A percentile compares a stretch with the other conserved stretches of the same genome.
These are phyloP conservation scores for Lodderomyces parapsilosis DNA, from an alignment of 1,139 yeast species.

Conservation along the genomic window DNA sequence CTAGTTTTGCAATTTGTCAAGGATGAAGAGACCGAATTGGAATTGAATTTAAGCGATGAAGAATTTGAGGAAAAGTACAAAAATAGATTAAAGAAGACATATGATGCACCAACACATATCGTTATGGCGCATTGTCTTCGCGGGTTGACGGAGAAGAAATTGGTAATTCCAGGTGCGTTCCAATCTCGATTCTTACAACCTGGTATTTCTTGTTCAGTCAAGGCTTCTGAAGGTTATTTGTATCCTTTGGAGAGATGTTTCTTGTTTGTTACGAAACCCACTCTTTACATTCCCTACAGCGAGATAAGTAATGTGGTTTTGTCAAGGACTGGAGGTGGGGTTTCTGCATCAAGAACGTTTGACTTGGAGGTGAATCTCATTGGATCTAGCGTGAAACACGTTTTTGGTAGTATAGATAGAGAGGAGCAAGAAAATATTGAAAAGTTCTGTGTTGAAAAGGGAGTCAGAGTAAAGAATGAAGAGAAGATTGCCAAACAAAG, in stretches of 20 bases:
- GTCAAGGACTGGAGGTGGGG: conserved; percentile 84
- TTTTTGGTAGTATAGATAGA: conserved; percentile 84
- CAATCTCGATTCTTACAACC: conserved; percentile 72
- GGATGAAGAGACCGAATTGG: conserved; percentile 91
- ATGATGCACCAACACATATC: conserved; percentile 80
- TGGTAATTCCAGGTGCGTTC: conserved; percentile 85
- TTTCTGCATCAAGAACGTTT: conserved; percentile 83
- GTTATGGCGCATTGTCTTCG: conserved; percentile 88
- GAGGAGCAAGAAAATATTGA: conserved; percentile 87
- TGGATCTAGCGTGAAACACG: conserved; percentile 67
- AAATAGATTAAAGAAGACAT: conserved; percentile 70
- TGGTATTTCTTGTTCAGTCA: conserved; percentile 87
- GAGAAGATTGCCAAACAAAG: conserved; percentile 83
- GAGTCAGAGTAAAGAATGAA: conserved; percentile 80
- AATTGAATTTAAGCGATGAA: conserved; percentile 78
- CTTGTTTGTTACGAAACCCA: conserved; percentile 90
- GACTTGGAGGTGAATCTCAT: conserved; percentile 80
- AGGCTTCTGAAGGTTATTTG: conserved; percentile 92
- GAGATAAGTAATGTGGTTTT: conserved; percentile 77
- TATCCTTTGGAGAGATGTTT: conserved; percentile 90
- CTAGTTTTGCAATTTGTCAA: conserved; percentile 83
- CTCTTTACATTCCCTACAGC: conserved; percentile 83
- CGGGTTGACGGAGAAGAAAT: conserved; percentile 85
- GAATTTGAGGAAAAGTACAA: conserved; percentile 78
- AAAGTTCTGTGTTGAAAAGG: conserved; percentile 72